These are phyloP conservation scores for Gossypium raimondii DNA, from an alignment of 345 rosid species.

Conservation along the genomic window DNA sequence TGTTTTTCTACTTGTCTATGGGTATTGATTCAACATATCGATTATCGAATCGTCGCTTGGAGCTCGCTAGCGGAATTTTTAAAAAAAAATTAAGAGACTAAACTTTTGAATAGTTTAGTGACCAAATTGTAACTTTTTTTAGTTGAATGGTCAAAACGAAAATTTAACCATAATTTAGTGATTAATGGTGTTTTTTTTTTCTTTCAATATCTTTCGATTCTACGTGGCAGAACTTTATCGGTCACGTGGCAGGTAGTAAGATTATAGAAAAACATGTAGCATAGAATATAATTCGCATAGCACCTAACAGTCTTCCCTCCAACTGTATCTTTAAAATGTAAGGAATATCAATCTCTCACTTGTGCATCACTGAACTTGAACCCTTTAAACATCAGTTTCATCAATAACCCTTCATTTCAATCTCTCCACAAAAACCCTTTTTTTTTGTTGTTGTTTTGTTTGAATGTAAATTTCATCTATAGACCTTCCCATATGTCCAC, in stretches of 20 bases:
- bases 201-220: background rate
- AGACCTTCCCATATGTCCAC: slow-evolving; percentile 26
- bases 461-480: slow-evolving; percentile 23
- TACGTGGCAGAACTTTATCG: background rate
- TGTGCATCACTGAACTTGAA: background rate
- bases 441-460: background rate
- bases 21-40: no score
- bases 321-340: background rate
- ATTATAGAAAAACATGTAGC: background rate
- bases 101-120: no score
- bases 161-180: no score
- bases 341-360: background rate
- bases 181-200: background rate
- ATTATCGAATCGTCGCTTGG: no score
- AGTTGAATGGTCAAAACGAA: no score
- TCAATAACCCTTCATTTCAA: background rate
- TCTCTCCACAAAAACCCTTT: background rate
- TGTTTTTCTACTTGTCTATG: no score
- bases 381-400: background rate
- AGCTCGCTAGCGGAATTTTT: no score
- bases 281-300: background rate
- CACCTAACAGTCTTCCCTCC: slow-evolving; percentile 25
- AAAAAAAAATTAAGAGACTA: rapidly evolving
- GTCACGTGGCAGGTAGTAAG: background rate
- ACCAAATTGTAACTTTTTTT: no score